Evolutionary conservation across 768 basidiomycete species (phyloP), one percentile per base, ranked within the genome.

Genomic region (Termitomyces heimii): DNA sequence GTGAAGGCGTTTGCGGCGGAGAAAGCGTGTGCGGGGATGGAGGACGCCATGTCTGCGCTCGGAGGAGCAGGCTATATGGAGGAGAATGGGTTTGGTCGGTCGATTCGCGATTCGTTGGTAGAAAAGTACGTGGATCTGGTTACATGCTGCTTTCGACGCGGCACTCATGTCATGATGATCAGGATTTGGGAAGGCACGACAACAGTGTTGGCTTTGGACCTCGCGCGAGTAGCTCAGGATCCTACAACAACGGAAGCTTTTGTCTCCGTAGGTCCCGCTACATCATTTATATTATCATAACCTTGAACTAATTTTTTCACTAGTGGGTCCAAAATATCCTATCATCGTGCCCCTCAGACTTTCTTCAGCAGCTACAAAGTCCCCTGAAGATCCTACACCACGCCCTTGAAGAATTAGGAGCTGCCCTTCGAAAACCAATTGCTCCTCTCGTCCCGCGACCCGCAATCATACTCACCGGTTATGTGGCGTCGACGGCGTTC

Each of bases 21-120:
- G 61, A 83, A 83, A 60, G 82, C 83, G 0, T 77, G 76, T 53
- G 65, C 75, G 0, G 85, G 82, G 2, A 84, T 91, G 75, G 85
- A 88, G 58, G 85, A 89, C 62, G 80, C 85, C 34, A 91, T 92
- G 88, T 73, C 82, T 32, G 75, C 82, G 5, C 71, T 91, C 2
- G 89, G 90, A 24, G 89, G 89, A 1, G 83, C 85, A 48, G 90
- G 90, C 0, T 92, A 91, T 64, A 92, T 92, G 88, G 86, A 88
- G 62, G 90, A 92, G 68, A 89, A 82, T 55, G 83, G 81, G 2
- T 82, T 92, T 48, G 86, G 83, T 9, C 73, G 82, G 73, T 76
- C 81, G 14, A 86, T 92, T 29, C 73, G 84, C 4, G 89, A 92
- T 71, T 75, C 76, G 2, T 66, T 87, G 8, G 90, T 91, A 13